Percentiles rank a stretch among this genome's conserved stretches.
Evolutionary conservation across 1,139 yeast genomes (phyloP).

Genomic region (Geotrichum aggregatum): DNA sequence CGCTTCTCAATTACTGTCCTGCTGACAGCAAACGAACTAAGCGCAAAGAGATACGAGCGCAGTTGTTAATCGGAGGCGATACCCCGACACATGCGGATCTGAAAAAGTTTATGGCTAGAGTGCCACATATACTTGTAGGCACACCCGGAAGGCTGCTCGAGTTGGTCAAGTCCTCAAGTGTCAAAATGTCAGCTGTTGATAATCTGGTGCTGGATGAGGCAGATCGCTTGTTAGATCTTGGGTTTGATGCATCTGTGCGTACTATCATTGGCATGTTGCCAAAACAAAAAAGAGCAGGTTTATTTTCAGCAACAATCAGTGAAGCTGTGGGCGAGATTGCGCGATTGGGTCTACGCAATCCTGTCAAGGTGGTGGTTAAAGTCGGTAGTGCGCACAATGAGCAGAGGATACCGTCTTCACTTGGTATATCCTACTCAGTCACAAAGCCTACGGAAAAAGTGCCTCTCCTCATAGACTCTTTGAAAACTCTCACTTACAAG

Average conservation of each 20-base stretch:
- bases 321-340: slow-evolving; percentile 54
- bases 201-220: slow-evolving; percentile 87
- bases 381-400: slow-evolving; percentile 36
- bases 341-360: slow-evolving; percentile 71
- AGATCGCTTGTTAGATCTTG: slow-evolving; percentile 75
- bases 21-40: slow-evolving; percentile 37
- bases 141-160: slow-evolving; percentile 91
- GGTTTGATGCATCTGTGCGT: slow-evolving; percentile 67
- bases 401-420: slow-evolving; percentile 55
- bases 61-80: slow-evolving; percentile 76
- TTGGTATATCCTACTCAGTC: slow-evolving; percentile 59
- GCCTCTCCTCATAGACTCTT: slow-evolving; percentile 51
- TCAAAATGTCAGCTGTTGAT: slow-evolving; percentile 53
- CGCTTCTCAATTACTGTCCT: slow-evolving; percentile 59
- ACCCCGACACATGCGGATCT: slow-evolving; percentile 68
- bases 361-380: slow-evolving; percentile 74
- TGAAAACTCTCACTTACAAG: slow-evolving; percentile 52
- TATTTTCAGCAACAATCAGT: slow-evolving; percentile 85
- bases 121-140: slow-evolving; percentile 76
- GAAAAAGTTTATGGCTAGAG: slow-evolving; percentile 48
- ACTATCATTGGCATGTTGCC: slow-evolving; percentile 66
- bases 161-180: slow-evolving; percentile 48
- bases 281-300: slow-evolving; percentile 87
- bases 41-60: slow-evolving; percentile 50
- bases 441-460: slow-evolving; percentile 60